Percentiles rank a stretch among this genome's conserved stretches.
Conservation (phyloP, 768 basidiomycete species). For the Royoungia palumana region DNA sequence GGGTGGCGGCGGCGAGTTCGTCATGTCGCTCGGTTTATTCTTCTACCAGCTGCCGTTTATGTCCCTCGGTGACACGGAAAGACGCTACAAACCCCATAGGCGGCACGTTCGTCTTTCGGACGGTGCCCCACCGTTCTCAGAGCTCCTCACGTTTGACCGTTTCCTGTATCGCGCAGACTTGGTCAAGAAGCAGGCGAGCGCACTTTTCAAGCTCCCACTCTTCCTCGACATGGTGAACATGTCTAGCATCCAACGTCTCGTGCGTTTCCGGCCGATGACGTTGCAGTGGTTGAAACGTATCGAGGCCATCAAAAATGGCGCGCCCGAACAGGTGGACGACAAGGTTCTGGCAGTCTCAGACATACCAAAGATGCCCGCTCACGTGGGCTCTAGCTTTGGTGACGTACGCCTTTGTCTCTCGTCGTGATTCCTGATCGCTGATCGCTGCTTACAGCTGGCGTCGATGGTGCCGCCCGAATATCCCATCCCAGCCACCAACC, state of each 20-base stretch:
- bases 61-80: slow-evolving; percentile 32
- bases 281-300: slow-evolving; percentile 25
- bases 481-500: slow-evolving; percentile 18
- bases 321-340: not conserved
- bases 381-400: slow-evolving; percentile 26
- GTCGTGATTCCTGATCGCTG: too few relatives aligned
- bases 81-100: not conserved
- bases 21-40: slow-evolving; percentile 44
- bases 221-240: slow-evolving; percentile 39
- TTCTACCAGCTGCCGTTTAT: slow-evolving; percentile 45
- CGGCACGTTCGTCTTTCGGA: not conserved
- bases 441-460: slow-evolving; percentile 29
- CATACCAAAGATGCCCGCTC: slow-evolving; percentile 9
- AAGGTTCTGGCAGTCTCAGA: slow-evolving; percentile 2
- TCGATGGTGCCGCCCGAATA: slow-evolving; percentile 34
- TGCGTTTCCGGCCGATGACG: slow-evolving; percentile 5
- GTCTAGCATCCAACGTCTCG: slow-evolving; percentile 8
- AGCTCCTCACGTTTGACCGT: slow-evolving; percentile 42
- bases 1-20: slow-evolving; percentile 46
- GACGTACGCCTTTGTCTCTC: slow-evolving; percentile 12
- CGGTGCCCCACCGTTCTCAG: slow-evolving; percentile 37
- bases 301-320: not conserved
- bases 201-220: slow-evolving; percentile 42
- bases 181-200: slow-evolving; percentile 35
- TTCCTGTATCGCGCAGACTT: slow-evolving; percentile 42